These are phyloP conservation scores for Cladophialophora carrionii DNA, from an alignment of 2,329 filamentous ascomycete genomes.

Conservation along the genomic window DNA sequence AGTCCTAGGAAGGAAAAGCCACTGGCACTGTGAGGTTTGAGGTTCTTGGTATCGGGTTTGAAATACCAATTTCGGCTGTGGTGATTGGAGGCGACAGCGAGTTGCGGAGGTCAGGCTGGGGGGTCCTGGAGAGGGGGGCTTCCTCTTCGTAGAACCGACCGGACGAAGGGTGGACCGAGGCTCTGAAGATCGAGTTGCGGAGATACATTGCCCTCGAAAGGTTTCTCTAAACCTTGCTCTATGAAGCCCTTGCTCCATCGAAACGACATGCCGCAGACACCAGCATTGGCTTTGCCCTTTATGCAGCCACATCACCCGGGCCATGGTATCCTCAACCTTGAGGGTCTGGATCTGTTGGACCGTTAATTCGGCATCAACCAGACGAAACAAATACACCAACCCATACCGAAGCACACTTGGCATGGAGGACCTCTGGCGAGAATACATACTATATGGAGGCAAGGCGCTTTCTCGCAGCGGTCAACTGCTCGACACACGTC, in stretches of 20 bases:
- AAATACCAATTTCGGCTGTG: not conserved
- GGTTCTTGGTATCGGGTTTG: not conserved
- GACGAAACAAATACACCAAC: too few species aligned
- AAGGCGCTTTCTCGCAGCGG: too few species aligned
- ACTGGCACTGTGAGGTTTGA: not conserved
- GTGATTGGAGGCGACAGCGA: not conserved
- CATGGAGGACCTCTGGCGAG: too few species aligned
- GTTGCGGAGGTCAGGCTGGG: not conserved
- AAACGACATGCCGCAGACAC: not conserved
- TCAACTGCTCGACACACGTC: too few species aligned
- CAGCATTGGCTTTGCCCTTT: not conserved
- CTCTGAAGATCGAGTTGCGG: not conserved
- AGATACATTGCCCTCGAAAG: not conserved
- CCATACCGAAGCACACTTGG: too few species aligned
- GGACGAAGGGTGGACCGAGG: not conserved
- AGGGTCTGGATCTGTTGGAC: too few species aligned
- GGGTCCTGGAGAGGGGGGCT: not conserved
- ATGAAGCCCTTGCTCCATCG: not conserved
- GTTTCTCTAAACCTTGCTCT: not conserved
- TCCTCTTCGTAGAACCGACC: not conserved
- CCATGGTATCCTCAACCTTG: too few species aligned
- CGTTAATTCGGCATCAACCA: too few species aligned
- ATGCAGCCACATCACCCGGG: not conserved
- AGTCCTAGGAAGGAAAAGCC: not conserved
- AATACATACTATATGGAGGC: too few species aligned